Evolutionary conservation across 2,329 filamentous ascomycete species (phyloP).

Genomic region (Talaromyces islandicus): DNA sequence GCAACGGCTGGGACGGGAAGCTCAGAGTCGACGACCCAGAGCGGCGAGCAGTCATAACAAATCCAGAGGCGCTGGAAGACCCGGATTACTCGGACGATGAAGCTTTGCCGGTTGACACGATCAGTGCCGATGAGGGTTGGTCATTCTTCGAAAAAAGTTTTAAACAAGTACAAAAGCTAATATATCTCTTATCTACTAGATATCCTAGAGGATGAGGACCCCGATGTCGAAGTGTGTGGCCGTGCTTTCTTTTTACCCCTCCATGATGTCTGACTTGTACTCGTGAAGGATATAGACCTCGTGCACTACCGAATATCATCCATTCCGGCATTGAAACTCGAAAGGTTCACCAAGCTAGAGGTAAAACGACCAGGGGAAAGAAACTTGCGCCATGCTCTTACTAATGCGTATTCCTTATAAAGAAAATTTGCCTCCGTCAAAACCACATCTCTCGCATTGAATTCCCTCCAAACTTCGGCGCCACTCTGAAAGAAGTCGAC

Average conservation of each 20-base stretch:
- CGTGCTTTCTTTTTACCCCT: not conserved
- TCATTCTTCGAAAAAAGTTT: not conserved
- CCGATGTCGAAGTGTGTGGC: conserved; percentile 44
- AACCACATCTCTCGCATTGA: conserved; percentile 80
- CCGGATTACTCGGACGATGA: conserved; percentile 75
- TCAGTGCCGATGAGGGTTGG: conserved; percentile 73
- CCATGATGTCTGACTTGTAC: not conserved
- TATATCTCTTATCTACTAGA: conserved; percentile 34
- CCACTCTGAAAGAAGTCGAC: conserved; percentile 75
- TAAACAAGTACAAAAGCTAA: not conserved
- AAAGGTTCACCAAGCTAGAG: conserved; percentile 70
- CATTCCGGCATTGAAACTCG: conserved; percentile 70
- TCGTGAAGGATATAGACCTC: conserved; percentile 71
- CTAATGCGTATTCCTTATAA: not conserved
- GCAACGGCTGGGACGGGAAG: conserved; percentile 43
- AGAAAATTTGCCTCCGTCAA: conserved; percentile 82
- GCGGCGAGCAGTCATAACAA: conserved; percentile 61
- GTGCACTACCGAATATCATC: conserved; percentile 81
- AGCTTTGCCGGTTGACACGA: conserved; percentile 63
- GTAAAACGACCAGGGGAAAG: conserved; percentile 28
- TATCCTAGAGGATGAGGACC: conserved; percentile 53
- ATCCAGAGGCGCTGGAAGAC: conserved; percentile 77
- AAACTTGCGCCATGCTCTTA: not conserved
- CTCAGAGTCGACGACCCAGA: conserved; percentile 46
- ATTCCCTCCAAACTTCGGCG: conserved; percentile 60